Evolutionary conservation across 1,139 yeast species (phyloP).

Genomic region (Pichia sp.): DNA sequence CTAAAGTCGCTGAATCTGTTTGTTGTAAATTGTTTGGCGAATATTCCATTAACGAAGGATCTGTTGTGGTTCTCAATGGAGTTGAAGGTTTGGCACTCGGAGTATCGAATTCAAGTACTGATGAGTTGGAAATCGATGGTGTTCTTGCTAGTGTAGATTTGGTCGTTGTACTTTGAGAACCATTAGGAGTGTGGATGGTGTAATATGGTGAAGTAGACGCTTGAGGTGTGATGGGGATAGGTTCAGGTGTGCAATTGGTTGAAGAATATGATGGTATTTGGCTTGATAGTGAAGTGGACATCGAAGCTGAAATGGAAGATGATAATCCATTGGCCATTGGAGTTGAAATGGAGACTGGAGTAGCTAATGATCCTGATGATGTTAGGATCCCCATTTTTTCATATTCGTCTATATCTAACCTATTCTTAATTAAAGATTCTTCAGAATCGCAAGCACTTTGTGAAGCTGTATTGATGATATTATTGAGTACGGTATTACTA

Average conservation of each 20-base stretch:
- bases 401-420: conserved; percentile 20
- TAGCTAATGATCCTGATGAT: too few species aligned
- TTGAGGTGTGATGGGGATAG: neutral
- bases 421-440: conserved; percentile 4
- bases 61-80: conserved; percentile 14
- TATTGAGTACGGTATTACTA: neutral
- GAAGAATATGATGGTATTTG: neutral
- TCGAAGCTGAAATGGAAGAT: conserved; percentile 7
- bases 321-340: conserved; percentile 7
- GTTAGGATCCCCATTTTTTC: conserved; percentile 23
- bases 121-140: neutral
- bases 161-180: neutral
- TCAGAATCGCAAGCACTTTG: neutral
- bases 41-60: conserved; percentile 8
- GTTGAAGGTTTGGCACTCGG: neutral
- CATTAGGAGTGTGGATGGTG: neutral
- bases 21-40: conserved; percentile 8
- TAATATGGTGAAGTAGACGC: neutral
- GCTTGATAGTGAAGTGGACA: neutral
- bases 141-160: neutral
- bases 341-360: neutral
- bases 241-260: too few species aligned
- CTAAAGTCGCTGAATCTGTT: conserved; percentile 12
- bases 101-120: neutral
- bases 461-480: neutral